Evolutionary conservation across 225 moss, liverwort and hornwort species (phyloP).

Genomic region (Straminergon stramineum): DNA sequence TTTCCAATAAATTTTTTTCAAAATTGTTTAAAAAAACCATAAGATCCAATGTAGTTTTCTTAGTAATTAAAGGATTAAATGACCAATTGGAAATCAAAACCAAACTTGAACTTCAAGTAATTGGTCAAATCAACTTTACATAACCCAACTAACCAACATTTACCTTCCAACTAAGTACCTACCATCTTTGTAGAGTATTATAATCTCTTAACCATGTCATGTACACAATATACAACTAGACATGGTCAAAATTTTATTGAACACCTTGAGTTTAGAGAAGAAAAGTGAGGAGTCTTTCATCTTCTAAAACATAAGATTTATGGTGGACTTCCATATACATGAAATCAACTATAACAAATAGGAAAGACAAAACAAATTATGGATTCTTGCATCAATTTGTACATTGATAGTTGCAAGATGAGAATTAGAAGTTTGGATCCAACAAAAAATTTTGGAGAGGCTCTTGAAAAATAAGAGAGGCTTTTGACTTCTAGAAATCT

Average conservation of each 20-base stretch:
- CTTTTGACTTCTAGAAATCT: fast-evolving
- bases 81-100: neutral
- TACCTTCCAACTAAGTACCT: neutral
- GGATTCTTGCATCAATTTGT: neutral
- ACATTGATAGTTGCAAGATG: neutral
- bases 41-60: fast-evolving
- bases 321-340: fast-evolving
- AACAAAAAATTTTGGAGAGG: fast-evolving
- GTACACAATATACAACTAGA: neutral
- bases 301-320: neutral
- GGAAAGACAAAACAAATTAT: neutral
- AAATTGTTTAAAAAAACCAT: neutral
- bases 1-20: too few relatives aligned
- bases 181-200: neutral
- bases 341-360: neutral
- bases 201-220: neutral
- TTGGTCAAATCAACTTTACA: neutral
- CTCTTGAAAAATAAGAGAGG: neutral
- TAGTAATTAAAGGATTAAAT: neutral
- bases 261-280: neutral
- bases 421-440: fast-evolving
- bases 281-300: neutral
- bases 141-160: neutral
- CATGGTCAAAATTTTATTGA: neutral
- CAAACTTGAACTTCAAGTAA: neutral